Percentiles rank a stretch among this genome's conserved stretches.
phyloP scores from a whole-genome alignment of 2,329 filamentous ascomycete species.

The Penicillium sp. region DNA sequence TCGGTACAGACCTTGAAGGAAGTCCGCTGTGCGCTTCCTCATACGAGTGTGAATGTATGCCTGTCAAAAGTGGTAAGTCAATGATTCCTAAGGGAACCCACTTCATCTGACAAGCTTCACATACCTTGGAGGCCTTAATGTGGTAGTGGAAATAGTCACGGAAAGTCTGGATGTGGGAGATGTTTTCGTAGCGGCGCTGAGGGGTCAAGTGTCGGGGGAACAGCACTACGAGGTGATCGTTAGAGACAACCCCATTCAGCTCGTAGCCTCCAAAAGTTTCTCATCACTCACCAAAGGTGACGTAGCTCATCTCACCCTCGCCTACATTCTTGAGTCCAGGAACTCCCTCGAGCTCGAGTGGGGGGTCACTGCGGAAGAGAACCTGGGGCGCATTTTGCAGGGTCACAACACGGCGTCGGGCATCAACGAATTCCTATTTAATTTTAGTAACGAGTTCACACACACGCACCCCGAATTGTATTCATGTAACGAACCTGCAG shows the following conservation, averaged over 20 bases:
- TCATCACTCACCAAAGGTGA: conserved; percentile 79
- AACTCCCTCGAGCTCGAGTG: conserved; percentile 84
- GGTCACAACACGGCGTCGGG: conserved; percentile 72
- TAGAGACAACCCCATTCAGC: conserved; percentile 8
- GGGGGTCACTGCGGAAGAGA: conserved; percentile 90
- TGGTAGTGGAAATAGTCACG: conserved; percentile 99
- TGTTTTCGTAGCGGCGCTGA: conserved; percentile 89
- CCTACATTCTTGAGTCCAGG: conserved; percentile 76
- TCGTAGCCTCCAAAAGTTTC: neutral
- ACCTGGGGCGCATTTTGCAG: conserved; percentile 99
- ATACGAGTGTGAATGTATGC: conserved; percentile 98
- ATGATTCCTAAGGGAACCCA: neutral
- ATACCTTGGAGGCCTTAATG: conserved; percentile 94
- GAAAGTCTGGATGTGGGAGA: conserved; percentile 99
- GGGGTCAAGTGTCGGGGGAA: conserved; percentile 93
- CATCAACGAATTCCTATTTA: conserved; percentile 85
- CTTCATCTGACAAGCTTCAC: neutral
- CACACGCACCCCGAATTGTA: no score
- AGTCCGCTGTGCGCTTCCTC: conserved; percentile 95
- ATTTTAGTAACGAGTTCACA: neutral
- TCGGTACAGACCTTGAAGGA: conserved; percentile 77
- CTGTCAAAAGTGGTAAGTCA: conserved; percentile 40
- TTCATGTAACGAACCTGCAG: conserved; percentile 60
- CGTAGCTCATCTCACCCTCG: conserved; percentile 89
- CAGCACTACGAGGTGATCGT: conserved; percentile 62